A percentile compares a stretch with the other conserved stretches of the same genome.
Conservation (phyloP, 805 yeast species). For the Maudiozyma saulgeensis region DNA sequence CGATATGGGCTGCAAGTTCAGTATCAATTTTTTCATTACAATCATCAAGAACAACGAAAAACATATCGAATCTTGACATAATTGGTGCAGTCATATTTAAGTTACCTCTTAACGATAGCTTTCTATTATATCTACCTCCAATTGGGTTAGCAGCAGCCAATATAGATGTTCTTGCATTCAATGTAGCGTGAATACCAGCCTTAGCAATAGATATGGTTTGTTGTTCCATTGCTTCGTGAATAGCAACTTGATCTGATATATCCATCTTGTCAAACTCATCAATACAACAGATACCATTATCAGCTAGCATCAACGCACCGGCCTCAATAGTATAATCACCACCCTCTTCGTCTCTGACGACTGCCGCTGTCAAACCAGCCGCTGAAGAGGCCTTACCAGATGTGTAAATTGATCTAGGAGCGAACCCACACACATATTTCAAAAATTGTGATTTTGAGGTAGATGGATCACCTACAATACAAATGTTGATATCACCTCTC, state of each 20-base stretch:
- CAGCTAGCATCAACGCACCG: conserved; percentile 97
- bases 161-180: conserved; percentile 93
- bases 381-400: conserved; percentile 98
- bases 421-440: conserved; percentile 82
- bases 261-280: conserved; percentile 99
- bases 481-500: conserved; percentile 93
- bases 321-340: conserved; percentile 97
- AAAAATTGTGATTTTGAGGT: conserved; percentile 93
- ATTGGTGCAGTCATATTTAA: conserved; percentile 96
- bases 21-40: conserved; percentile 87
- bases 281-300: conserved; percentile 96
- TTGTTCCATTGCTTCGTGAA: conserved; percentile 99
- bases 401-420: conserved; percentile 92
- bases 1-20: conserved; percentile 85
- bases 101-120: conserved; percentile 72
- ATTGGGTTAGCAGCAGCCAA: conserved; percentile 98
- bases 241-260: conserved; percentile 88
- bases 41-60: conserved; percentile 90
- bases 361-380: conserved; percentile 97
- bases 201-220: conserved; percentile 97
- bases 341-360: conserved; percentile 92
- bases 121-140: conserved; percentile 92
- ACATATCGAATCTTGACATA: conserved; percentile 94
- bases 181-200: conserved; percentile 96
- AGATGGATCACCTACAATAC: conserved; percentile 96